phyloP scores from a whole-genome alignment of 164 flowering plant genomes.

The Stephania cephalantha region DNA sequence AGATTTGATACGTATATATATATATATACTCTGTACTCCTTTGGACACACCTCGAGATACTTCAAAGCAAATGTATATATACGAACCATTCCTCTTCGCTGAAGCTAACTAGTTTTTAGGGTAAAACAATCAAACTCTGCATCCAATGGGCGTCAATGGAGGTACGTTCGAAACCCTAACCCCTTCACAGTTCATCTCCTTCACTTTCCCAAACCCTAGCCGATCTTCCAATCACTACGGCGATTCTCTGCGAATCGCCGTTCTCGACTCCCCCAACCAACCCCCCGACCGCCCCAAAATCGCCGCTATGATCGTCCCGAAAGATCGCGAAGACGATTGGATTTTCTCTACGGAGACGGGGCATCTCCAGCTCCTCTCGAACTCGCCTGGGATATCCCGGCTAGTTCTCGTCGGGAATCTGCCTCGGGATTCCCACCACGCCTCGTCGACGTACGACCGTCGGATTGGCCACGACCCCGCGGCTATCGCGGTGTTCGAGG shows the following conservation, averaged over 20 bases:
- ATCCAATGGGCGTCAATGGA: conserved; percentile 40
- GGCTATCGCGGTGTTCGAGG: conserved; percentile 22
- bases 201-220: conserved; percentile 54
- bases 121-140: too few relatives aligned
- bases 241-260: conserved; percentile 46
- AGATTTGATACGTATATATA: too few relatives aligned
- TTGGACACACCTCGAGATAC: too few relatives aligned
- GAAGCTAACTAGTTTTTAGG: too few relatives aligned
- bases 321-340: conserved; percentile 74
- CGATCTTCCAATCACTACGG: conserved; percentile 9
- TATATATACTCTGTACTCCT: too few relatives aligned
- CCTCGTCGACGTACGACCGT: conserved; percentile 8
- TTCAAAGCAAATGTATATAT: too few relatives aligned
- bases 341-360: conserved; percentile 71
- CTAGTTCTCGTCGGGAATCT: conserved; percentile 52
- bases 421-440: conserved; percentile 14
- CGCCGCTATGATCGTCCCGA: conserved; percentile 80
- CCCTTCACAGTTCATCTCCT: conserved; percentile 68
- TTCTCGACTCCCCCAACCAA: conserved; percentile 50
- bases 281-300: conserved; percentile 26
- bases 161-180: conserved; percentile 48
- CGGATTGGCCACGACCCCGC: background rate
- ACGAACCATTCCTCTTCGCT: too few relatives aligned
- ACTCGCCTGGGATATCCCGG: conserved; percentile 51
- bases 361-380: conserved; percentile 62